phyloP scores from a whole-genome alignment of 768 basidiomycete genomes.

The Suillus subalutaceus region DNA sequence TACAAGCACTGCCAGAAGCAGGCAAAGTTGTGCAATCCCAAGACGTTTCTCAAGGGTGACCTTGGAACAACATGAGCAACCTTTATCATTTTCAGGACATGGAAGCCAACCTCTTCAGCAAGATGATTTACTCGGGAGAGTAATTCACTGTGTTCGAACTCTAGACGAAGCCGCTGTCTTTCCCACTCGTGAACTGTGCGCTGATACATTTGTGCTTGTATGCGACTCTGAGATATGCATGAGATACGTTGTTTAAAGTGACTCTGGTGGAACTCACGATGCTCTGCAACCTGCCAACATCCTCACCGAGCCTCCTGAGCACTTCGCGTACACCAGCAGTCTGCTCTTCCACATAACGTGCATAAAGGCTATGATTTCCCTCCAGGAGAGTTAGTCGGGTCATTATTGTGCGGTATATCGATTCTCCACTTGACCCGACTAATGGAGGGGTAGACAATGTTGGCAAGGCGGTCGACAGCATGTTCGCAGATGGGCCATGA shows the following conservation, averaged over 20 bases:
- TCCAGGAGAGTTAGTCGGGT: slow-evolving; percentile 87
- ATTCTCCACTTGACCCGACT: slow-evolving; percentile 60
- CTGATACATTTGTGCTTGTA: slow-evolving; percentile 68
- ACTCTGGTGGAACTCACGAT: slow-evolving; percentile 49
- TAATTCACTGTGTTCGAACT: slow-evolving; percentile 71
- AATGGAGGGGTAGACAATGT: not conserved
- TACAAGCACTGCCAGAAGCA: slow-evolving; percentile 79
- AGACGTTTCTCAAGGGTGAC: slow-evolving; percentile 88
- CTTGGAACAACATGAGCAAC: slow-evolving; percentile 39
- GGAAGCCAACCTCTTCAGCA: slow-evolving; percentile 68
- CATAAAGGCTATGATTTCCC: slow-evolving; percentile 82
- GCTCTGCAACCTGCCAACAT: slow-evolving; percentile 77
- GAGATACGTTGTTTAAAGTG: not conserved
- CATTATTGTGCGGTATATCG: slow-evolving; percentile 96
- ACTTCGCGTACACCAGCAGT: slow-evolving; percentile 73
- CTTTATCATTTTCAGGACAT: not conserved
- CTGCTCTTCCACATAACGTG: slow-evolving; percentile 90
- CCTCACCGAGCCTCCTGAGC: slow-evolving; percentile 72
- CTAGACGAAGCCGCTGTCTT: slow-evolving; percentile 62
- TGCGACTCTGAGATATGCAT: slow-evolving; percentile 52
- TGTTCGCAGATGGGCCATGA: slow-evolving; percentile 11
- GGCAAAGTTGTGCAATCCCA: slow-evolving; percentile 83
- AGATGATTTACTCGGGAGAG: slow-evolving; percentile 73
- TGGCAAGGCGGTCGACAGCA: not conserved
- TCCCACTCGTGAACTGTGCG: slow-evolving; percentile 71